phyloP scores from a whole-genome alignment of 2,329 filamentous ascomycete species.

The Alternaria sp. region DNA sequence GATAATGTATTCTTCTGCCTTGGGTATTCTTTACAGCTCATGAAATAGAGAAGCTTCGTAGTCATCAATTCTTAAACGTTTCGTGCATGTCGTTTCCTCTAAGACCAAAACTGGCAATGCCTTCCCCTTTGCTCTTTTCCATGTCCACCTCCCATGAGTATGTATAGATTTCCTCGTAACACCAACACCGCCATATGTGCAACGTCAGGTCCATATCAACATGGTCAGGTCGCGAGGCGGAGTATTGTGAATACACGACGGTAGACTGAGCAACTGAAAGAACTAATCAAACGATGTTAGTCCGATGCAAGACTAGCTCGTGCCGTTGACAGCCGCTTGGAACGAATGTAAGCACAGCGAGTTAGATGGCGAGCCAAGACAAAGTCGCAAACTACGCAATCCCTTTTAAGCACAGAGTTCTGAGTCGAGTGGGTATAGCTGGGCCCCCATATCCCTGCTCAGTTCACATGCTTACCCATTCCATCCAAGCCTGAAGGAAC shows the following conservation, averaged over 20 bases:
- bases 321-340: not conserved
- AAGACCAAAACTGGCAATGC: not conserved
- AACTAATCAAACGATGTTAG: not conserved
- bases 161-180: not conserved
- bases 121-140: not conserved
- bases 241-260: not conserved
- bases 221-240: not conserved
- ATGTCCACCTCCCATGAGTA: not conserved
- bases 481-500: slow-evolving; percentile 91
- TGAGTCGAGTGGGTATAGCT: not conserved
- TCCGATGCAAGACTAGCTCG: not conserved
- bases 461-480: slow-evolving; percentile 64
- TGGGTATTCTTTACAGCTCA: not conserved
- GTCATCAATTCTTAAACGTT: not conserved
- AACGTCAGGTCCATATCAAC: not conserved
- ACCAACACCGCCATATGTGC: not conserved
- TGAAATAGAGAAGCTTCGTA: not conserved
- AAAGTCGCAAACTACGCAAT: not conserved
- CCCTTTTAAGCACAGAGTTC: not conserved
- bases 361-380: not conserved
- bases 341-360: not conserved
- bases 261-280: not conserved
- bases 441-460: not conserved
- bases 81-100: not conserved
- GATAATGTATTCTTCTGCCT: not conserved